Evolutionary conservation across 208 protist genomes (phyloP), one percentile per base, ranked within the genome.

Genomic region (Wallacemonas rigidus): DNA sequence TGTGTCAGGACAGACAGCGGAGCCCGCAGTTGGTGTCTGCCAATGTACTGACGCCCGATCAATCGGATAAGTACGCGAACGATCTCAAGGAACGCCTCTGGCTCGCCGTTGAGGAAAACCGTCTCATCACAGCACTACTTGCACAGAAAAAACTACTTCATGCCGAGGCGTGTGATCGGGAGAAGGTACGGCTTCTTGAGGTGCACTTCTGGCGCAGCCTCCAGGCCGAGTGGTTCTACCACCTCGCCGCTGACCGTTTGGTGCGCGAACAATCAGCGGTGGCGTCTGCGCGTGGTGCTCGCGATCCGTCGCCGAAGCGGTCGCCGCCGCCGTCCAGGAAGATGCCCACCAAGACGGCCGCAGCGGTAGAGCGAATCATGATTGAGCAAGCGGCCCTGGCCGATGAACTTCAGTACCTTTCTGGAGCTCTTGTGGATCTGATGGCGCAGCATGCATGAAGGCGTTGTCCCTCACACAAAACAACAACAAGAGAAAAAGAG

Each of bases 141-240:
- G 60, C 40, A 6, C 60, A 48, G 14, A 65, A 48, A 8, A 8
- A 4, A 8, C 6, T 50, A 6, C 41, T 51, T 3, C 60, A 65
- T 41, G 60, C 60, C 41, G 60, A 65, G 60, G 36, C 40, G 60
- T 65, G 60, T 26, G 60, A 65, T 48, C 60, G 60, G 5, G 60
- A 65, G 40, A 65, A 65, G 60, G 7, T 65, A n/a, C 4, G 41
- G 5, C 43, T 65, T 5, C 40, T 65, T 5, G 60, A 65, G 43
- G 11, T 15, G 41, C 60, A 65, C 60, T 65, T 65, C 60, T 35
- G 60, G n/a, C 60, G 60, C 60, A 50, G n/a, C 40, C 26, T 65
- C 41, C 60, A 65, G 60, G 50, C 60, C 40, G 60, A 65, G 60
- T 65, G 60, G 60, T 65, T 6, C 17, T 65, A 65, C 60, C n/a